Evolutionary conservation across 108 stramenopile species (phyloP), one percentile per base, ranked within the genome.

Genomic region (Schizochytrium sp.): DNA sequence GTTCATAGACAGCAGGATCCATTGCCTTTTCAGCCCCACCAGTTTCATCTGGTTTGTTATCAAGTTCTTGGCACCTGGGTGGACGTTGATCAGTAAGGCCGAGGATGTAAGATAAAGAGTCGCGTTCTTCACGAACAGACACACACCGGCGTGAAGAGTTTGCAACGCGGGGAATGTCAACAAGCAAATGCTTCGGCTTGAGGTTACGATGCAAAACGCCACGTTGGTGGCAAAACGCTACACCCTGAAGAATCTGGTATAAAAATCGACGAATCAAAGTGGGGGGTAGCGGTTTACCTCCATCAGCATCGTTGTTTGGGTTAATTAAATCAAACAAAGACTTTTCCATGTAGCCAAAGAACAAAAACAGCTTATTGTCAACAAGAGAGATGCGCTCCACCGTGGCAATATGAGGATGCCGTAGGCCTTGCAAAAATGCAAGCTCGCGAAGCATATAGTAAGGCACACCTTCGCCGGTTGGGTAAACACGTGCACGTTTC

Each of bases 151-250:
- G 47, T n/a, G 76, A 55, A 46, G 76, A 83, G 5, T 83, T 56
- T 40, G 76, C n/a, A 3, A 83, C 38, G 47, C 50, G 50, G 12
- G 76, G 76, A 83, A 83, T 83, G 76, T 98, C 98, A 64, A 99
- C 98, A 47, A 99, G 93, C 19, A 99, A 93, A 89, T 98, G 97
- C 3, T 96, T 96, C 8, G 96, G 96, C 87, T 99, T 99, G 87
- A 99, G 92, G 92, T 99, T 97, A 42, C 98, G 90, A 92, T 99
- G 97, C 73, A 97, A 88, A 38, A 99, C 98, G 53, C 99, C 89
- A 89, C 98, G 98, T 89, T 98, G 97, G 93, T 99, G 99, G 92
- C 98, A 98, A 92, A 97, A 98, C 40, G 98, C 97, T 50, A 99
- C 99, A 42, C 99, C 99, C 57, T 95, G 96, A 49, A 99, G 87